Conservation (phyloP, 2,329 filamentous ascomycete genomes). For the Geosmithia putterillii region DNA sequence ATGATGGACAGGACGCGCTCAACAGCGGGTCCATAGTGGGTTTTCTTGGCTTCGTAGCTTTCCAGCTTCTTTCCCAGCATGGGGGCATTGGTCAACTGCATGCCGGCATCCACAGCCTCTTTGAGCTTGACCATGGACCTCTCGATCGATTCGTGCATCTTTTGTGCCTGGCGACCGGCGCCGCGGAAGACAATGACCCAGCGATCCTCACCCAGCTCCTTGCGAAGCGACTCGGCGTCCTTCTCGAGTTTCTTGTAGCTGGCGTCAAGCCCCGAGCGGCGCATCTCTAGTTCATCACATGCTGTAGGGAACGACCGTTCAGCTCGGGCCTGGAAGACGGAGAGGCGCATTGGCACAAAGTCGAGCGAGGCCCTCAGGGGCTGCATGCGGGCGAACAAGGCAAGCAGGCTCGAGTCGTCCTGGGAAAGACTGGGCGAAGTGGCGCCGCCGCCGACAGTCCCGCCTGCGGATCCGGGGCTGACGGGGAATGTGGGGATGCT, state of each 20-base stretch:
- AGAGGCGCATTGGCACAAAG: constrained; percentile 88
- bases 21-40: constrained; percentile 87
- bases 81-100: constrained; percentile 61
- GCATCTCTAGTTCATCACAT: constrained; percentile 74
- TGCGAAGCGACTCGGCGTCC: constrained; percentile 78
- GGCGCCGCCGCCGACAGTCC: constrained; percentile 37
- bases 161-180: constrained; percentile 80
- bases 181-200: constrained; percentile 95
- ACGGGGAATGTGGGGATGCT: constrained; percentile 54
- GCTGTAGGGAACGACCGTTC: constrained; percentile 75
- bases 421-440: constrained; percentile 43
- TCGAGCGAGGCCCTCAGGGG: constrained; percentile 85
- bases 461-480: constrained; percentile 45
- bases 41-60: constrained; percentile 88
- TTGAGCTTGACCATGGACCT: constrained; percentile 72
- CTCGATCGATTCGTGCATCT: constrained; percentile 94
- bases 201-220: constrained; percentile 86
- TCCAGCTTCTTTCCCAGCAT: constrained; percentile 73
- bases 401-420: constrained; percentile 80
- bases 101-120: constrained; percentile 63
- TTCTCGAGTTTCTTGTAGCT: constrained; percentile 79
- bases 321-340: constrained; percentile 72
- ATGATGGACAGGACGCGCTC: constrained; percentile 86
- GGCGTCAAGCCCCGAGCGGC: constrained; percentile 63
- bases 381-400: constrained; percentile 90